Evolutionary conservation across 2,329 filamentous ascomycete genomes (phyloP).

Genomic region (Huntiella savannae): DNA sequence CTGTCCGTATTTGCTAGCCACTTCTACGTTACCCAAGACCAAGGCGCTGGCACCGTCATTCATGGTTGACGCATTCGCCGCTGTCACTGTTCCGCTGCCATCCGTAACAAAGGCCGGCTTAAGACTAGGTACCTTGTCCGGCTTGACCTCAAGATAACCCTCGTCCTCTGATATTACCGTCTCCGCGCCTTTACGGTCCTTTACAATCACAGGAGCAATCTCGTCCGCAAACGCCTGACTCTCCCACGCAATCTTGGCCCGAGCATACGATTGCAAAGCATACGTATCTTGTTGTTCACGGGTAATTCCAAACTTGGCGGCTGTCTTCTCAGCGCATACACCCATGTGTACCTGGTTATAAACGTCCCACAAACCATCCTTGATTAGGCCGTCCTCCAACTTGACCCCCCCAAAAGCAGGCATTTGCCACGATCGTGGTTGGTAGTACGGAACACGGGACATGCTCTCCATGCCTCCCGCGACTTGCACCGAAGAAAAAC

Average conservation of each 20-base stretch:
- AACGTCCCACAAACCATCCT: constrained; percentile 88
- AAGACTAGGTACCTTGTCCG: constrained; percentile 67
- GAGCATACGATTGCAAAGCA: constrained; percentile 72
- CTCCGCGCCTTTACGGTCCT: constrained; percentile 61
- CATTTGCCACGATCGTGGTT: constrained; percentile 61
- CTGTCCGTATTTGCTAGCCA: constrained; percentile 62
- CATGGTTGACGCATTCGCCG: constrained; percentile 82
- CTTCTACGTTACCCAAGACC: constrained; percentile 61
- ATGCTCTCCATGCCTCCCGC: constrained; percentile 98
- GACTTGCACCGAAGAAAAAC: constrained; percentile 69
- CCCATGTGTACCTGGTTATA: constrained; percentile 98
- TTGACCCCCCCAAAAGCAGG: constrained; percentile 75
- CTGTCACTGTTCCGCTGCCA: constrained; percentile 77
- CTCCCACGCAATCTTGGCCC: constrained; percentile 80
- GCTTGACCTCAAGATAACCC: constrained; percentile 69
- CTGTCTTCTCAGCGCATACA: constrained; percentile 85
- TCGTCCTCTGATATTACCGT: constrained; percentile 66
- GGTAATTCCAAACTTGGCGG: constrained; percentile 65
- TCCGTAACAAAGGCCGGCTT: constrained; percentile 83
- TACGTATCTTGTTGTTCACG: constrained; percentile 82
- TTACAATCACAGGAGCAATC: constrained; percentile 71
- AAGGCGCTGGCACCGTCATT: constrained; percentile 89
- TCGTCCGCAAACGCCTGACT: constrained; percentile 70
- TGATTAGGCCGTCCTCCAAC: constrained; percentile 80
- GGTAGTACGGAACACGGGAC: constrained; percentile 81